Evolutionary conservation across 129 eudicot species (phyloP).

Genomic region (Ambrosia artemisiifolia): DNA sequence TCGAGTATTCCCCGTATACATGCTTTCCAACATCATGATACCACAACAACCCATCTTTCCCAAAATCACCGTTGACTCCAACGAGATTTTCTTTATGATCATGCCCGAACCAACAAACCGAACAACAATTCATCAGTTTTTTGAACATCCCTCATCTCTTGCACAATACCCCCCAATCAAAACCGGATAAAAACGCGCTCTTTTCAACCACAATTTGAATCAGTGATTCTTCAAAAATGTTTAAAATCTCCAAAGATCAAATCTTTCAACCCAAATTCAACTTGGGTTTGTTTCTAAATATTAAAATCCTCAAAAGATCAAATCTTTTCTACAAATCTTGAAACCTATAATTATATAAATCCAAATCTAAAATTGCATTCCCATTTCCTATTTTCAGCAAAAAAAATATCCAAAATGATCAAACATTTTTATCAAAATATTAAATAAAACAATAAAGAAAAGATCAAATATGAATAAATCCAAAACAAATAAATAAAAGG

Average conservation of each 20-base stretch:
- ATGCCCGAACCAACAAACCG: conserved; percentile 48
- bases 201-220: not conserved
- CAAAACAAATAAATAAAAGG: not conserved
- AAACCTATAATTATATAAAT: not conserved
- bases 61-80: conserved; percentile 29
- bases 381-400: not conserved
- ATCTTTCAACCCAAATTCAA: not conserved
- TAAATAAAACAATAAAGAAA: not conserved
- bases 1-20: conserved; percentile 50
- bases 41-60: conserved; percentile 56
- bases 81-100: conserved; percentile 18
- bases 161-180: conserved; percentile 23
- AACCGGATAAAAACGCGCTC: conserved; percentile 15
- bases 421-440: not conserved
- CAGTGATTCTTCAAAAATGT: not conserved
- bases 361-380: conserved; percentile 13
- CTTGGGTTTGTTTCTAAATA: conserved; percentile 8
- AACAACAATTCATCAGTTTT: conserved; percentile 49
- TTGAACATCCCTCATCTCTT: conserved; percentile 60
- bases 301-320: conserved; percentile 6
- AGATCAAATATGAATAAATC: not conserved
- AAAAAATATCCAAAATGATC: not conserved
- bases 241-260: conserved; percentile 11
- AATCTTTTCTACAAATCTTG: conserved; percentile 7
- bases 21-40: conserved; percentile 47